Evolutionary conservation across 1,284 basidiomycete genomes (phyloP).

Genomic region (Ustilago loliicola): DNA sequence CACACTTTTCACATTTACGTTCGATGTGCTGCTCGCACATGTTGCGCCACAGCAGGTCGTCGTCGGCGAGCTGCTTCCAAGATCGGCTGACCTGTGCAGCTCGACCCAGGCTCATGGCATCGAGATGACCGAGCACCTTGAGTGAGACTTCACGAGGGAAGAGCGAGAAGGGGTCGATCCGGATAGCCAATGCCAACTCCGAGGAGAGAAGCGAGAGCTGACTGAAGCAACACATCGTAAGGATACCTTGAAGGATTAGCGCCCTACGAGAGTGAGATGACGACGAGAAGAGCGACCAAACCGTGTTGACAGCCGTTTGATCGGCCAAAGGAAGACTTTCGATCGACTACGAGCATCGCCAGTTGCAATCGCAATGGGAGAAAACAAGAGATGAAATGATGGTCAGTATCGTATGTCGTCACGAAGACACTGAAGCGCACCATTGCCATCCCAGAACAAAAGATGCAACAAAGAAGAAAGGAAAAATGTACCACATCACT

Average conservation of each 20-base stretch:
- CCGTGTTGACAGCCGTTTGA: slow-evolving; percentile 87
- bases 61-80: slow-evolving; percentile 93
- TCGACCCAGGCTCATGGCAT: slow-evolving; percentile 93
- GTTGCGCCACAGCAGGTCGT: slow-evolving; percentile 93
- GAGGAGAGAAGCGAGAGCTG: slow-evolving; percentile 97
- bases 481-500: slow-evolving; percentile 55
- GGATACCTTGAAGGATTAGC: slow-evolving; percentile 93
- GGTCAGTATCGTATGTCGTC: slow-evolving; percentile 36
- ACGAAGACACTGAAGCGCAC: background rate
- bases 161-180: slow-evolving; percentile 88
- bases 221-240: slow-evolving; percentile 99
- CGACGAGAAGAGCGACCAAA: slow-evolving; percentile 97
- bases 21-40: slow-evolving; percentile 99
- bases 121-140: slow-evolving; percentile 90
- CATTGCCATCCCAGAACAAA: background rate
- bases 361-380: slow-evolving; percentile 3
- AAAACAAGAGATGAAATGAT: background rate
- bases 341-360: slow-evolving; percentile 78
- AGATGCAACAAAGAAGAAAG: background rate
- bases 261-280: slow-evolving; percentile 90
- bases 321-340: slow-evolving; percentile 91
- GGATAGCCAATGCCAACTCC: slow-evolving; percentile 88
- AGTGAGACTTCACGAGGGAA: slow-evolving; percentile 92
- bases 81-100: slow-evolving; percentile 91
- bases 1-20: slow-evolving; percentile 95